These are phyloP conservation scores for Nectriaceae sp. DNA, from an alignment of 2,329 filamentous ascomycete genomes.

Conservation along the genomic window DNA sequence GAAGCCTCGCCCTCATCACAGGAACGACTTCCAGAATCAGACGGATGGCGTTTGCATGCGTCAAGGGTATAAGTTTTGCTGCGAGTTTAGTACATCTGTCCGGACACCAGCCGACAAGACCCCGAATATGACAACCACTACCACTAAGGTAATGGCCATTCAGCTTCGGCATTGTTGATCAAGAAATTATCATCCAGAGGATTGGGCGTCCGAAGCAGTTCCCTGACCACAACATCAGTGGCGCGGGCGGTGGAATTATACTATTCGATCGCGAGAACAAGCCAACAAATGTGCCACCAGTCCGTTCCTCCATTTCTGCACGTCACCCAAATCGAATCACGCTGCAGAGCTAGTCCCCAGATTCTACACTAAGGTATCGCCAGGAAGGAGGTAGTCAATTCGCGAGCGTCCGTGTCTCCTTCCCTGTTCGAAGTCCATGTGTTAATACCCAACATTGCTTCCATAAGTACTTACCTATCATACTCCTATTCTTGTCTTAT, in stretches of 20 bases:
- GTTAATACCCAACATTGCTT: not conserved
- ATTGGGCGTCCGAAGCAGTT: not conserved
- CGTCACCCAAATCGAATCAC: conserved; percentile 1
- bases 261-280: not conserved
- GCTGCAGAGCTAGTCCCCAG: conserved; percentile 3
- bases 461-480: not conserved
- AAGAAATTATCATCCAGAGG: not conserved
- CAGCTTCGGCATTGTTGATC: not conserved
- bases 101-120: not conserved
- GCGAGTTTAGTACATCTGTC: no score
- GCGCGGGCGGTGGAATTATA: not conserved
- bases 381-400: not conserved
- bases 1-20: no score
- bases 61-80: no score
- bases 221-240: not conserved
- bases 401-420: not conserved
- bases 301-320: conserved; percentile 1
- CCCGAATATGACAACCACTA: not conserved
- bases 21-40: no score
- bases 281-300: not conserved
- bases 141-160: not conserved
- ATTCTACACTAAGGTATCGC: not conserved
- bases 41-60: no score
- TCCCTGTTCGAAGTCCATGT: not conserved
- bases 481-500: not conserved